Base-by-base conservation (phyloP, 2,329 filamentous ascomycete genomes). In the Xylaria sp. region DNA sequence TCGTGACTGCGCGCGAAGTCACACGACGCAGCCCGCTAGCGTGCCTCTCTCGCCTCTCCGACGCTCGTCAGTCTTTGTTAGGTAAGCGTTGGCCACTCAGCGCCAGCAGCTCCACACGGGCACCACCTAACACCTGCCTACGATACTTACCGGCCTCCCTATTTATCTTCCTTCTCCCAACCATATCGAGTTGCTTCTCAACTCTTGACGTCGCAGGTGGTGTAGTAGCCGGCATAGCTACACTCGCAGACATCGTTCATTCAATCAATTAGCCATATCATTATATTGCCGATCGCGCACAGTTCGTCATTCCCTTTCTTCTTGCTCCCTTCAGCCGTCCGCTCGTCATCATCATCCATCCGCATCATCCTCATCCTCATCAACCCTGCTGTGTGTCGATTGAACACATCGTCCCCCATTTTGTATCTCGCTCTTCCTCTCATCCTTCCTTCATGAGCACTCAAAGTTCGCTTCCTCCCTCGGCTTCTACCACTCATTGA, bases 251-350 rank as follows among this genome's bases (percentile, higher is more conserved):
- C 52, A 49, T 55, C 51, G 18, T 59, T 50, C 51, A n/a, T 59
- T 50, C 44, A 57, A 56, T 57, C 58, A 23, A 49, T 18, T 54
- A 23, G n/a, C 50, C 55, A 10, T 60, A 63, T 55, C 59, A 57
- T 60, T 57, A 35, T 56, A 59, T 58, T 59, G 59, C 55, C 63
- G 62, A 67, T 52, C 23, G 57, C 59, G 61, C 65, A 68, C 65
- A 72, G 71, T 72, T 72, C 70, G 71, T 72, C 69, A 63, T 70
- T 70, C 70, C 69, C 13, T 67, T 69, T 70, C 66, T 60, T 61
- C 44, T 34, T 55, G 13, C 59, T 52, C 63, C 65, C 55, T 54
- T 59, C 19, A 19, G 60, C 64, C 55, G 62, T 63, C 63, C 58
- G 61, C 59, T 66, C 58, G 42, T 62, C 59, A 66, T 57, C 55